A percentile compares a stretch with the other conserved stretches of the same genome.
phyloP scores from a whole-genome alignment of 192 early-diverging fungal genomes.

The Allomyces macrogynus region DNA sequence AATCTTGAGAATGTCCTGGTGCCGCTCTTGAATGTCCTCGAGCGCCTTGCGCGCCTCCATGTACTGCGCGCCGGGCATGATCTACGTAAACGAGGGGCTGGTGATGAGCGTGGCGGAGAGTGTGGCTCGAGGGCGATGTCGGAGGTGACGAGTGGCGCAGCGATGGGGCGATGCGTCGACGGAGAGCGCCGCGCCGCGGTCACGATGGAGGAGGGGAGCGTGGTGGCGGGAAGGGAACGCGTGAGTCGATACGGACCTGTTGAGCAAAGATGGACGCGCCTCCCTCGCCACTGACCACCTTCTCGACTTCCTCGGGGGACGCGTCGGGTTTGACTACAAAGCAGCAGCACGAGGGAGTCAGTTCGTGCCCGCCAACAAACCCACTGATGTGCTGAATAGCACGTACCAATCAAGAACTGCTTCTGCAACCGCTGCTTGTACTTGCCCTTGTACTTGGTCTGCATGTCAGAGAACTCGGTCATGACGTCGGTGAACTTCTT shows the following conservation, averaged over 20 bases:
- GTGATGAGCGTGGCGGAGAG: too few relatives aligned
- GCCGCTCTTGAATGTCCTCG: constrained; percentile 61
- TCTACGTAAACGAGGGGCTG: constrained; percentile 18
- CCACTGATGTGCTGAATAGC: not conserved
- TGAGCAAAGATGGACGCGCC: constrained; percentile 63
- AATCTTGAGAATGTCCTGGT: constrained; percentile 70
- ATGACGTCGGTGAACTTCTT: constrained; percentile 42
- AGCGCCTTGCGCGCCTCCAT: constrained; percentile 52
- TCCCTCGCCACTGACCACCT: constrained; percentile 49
- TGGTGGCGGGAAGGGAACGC: too few relatives aligned
- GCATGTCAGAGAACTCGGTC: constrained; percentile 56
- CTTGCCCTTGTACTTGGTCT: constrained; percentile 61
- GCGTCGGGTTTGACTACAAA: constrained; percentile 58
- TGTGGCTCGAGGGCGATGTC: not conserved
- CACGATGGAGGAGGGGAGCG: not conserved
- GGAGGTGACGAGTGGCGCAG: not conserved
- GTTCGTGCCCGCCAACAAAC: not conserved
- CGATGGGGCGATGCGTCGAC: constrained; percentile 2
- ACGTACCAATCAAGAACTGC: constrained; percentile 60
- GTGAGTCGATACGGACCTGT: constrained; percentile 22
- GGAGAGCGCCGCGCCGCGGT: not conserved
- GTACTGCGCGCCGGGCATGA: constrained; percentile 46
- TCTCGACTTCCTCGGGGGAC: constrained; percentile 47
- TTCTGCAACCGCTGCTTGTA: constrained; percentile 64
- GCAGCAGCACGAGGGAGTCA: not conserved